Evolutionary conservation across 2,329 filamentous ascomycete genomes (phyloP).

Genomic region (Fusarium metavorans): DNA sequence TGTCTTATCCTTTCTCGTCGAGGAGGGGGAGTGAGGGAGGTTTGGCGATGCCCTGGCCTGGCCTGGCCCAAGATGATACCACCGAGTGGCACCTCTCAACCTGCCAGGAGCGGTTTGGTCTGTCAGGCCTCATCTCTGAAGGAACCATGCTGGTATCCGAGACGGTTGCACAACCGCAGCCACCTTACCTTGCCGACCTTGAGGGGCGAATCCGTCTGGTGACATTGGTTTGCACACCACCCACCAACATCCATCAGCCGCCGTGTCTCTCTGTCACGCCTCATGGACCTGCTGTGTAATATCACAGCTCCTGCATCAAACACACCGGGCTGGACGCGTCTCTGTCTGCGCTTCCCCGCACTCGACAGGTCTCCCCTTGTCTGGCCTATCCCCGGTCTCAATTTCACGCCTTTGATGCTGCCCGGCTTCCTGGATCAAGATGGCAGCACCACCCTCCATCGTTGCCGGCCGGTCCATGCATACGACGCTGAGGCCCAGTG

Average conservation of each 20-base stretch:
- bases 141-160: conserved; percentile 22
- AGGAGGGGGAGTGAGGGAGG: background rate
- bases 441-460: conserved; percentile 18
- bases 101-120: conserved; percentile 11
- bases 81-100: background rate
- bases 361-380: conserved; percentile 14
- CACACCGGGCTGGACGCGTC: conserved; percentile 17
- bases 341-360: conserved; percentile 40
- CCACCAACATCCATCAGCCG: conserved; percentile 34
- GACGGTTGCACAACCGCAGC: conserved; percentile 19
- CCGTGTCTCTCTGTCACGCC: background rate
- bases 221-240: conserved; percentile 25
- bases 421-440: conserved; percentile 36
- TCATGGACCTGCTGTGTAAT: conserved; percentile 37
- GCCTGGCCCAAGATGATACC: background rate
- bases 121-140: conserved; percentile 21
- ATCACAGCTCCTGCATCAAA: conserved; percentile 37
- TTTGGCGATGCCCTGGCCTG: background rate
- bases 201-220: conserved; percentile 21
- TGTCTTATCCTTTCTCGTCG: background rate
- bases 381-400: conserved; percentile 23
- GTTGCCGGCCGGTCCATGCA: conserved; percentile 14
- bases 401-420: conserved; percentile 19
- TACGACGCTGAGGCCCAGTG: conserved; percentile 33
- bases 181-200: background rate